Conservation (phyloP, 129 eudicot genomes). For the Flaveria bidentis region DNA sequence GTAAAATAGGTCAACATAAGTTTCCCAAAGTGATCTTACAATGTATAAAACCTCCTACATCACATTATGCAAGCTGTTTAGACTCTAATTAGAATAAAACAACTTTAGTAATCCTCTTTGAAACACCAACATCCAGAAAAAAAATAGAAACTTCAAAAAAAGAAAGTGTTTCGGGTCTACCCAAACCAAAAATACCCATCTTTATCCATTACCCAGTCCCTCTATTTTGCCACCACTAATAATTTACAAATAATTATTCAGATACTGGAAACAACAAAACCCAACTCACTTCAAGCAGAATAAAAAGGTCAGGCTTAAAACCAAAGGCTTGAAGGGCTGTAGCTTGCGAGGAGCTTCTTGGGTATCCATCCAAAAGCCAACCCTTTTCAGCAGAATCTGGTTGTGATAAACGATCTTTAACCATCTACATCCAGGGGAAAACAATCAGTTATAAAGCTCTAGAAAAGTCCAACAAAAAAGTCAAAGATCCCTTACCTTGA, state of each 20-base stretch:
- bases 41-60: neutral
- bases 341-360: slow-evolving; percentile 94
- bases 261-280: slow-evolving; percentile 26
- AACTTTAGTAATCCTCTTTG: neutral
- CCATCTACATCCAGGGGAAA: slow-evolving; percentile 66
- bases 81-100: neutral
- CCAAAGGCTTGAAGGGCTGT: slow-evolving; percentile 70
- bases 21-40: neutral
- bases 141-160: neutral
- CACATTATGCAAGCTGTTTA: neutral
- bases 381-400: slow-evolving; percentile 86
- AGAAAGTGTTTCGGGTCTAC: neutral
- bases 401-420: slow-evolving; percentile 71
- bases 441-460: slow-evolving; percentile 6
- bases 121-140: neutral
- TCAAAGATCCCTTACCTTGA: slow-evolving; percentile 51
- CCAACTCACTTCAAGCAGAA: slow-evolving; percentile 86
- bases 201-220: neutral
- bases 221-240: neutral
- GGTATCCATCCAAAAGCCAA: slow-evolving; percentile 99
- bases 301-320: slow-evolving; percentile 80
- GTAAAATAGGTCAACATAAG: neutral
- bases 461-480: neutral
- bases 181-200: neutral
- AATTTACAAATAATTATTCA: neutral